Evolutionary conservation across 2,329 filamentous ascomycete species (phyloP).

Genomic region (Xylaria sp.): DNA sequence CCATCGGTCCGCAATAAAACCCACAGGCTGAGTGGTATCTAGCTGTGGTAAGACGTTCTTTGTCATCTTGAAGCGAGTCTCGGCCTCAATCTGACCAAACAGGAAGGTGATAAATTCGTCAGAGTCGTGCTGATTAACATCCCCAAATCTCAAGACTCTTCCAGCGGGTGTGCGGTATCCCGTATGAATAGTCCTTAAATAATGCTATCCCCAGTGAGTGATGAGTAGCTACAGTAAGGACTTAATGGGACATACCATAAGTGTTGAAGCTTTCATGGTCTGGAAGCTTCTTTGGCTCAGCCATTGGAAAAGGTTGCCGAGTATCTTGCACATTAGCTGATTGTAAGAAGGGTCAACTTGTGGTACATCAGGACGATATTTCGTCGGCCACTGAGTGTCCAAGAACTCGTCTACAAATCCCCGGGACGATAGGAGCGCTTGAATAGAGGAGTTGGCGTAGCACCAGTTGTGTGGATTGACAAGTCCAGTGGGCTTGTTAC

Average conservation of each 20-base stretch:
- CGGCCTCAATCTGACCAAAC: slow-evolving; percentile 83
- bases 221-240: background rate
- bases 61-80: slow-evolving; percentile 74
- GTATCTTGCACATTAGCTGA: slow-evolving; percentile 69
- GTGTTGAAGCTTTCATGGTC: slow-evolving; percentile 64
- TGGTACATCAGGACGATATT: slow-evolving; percentile 75
- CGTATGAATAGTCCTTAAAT: slow-evolving; percentile 71
- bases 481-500: slow-evolving; percentile 70
- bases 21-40: slow-evolving; percentile 50
- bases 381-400: slow-evolving; percentile 68
- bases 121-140: slow-evolving; percentile 85
- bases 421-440: slow-evolving; percentile 81
- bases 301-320: slow-evolving; percentile 70
- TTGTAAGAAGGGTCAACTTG: slow-evolving; percentile 65
- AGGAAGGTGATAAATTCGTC: slow-evolving; percentile 90
- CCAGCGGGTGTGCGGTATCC: slow-evolving; percentile 41
- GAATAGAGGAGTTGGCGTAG: slow-evolving; percentile 92
- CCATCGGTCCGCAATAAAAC: slow-evolving; percentile 82
- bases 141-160: slow-evolving; percentile 67
- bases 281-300: slow-evolving; percentile 63
- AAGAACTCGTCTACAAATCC: slow-evolving; percentile 74
- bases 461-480: slow-evolving; percentile 85
- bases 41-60: slow-evolving; percentile 27
- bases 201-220: slow-evolving; percentile 59
- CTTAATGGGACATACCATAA: slow-evolving; percentile 62